phyloP scores from a whole-genome alignment of 2,329 filamentous ascomycete genomes.

The Fusarium napiforme region DNA sequence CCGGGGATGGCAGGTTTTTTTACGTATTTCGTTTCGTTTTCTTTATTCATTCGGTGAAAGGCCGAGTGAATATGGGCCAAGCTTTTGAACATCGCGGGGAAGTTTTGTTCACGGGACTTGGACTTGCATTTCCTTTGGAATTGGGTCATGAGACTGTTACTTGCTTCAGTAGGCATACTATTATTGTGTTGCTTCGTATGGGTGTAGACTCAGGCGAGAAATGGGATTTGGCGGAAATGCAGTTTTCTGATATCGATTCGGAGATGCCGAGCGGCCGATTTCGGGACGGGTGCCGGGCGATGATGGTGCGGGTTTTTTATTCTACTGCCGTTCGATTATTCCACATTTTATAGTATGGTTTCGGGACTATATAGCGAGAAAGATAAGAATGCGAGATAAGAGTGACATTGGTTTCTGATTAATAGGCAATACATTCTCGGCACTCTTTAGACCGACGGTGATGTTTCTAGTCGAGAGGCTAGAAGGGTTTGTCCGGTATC shows the following conservation, averaged over 20 bases:
- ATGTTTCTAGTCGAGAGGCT: not conserved
- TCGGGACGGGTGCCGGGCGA: not conserved
- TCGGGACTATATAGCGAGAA: not conserved
- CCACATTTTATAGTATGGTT: not conserved
- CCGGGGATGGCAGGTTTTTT: slow-evolving; percentile 5
- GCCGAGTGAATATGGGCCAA: not conserved
- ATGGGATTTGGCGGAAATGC: not conserved
- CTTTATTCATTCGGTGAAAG: slow-evolving; percentile 21
- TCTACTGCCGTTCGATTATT: not conserved
- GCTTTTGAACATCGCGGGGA: not conserved
- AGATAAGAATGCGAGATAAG: not conserved
- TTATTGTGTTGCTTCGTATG: not conserved
- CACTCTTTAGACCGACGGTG: not conserved
- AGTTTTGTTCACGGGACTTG: not conserved
- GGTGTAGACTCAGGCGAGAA: not conserved
- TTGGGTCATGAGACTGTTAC: not conserved
- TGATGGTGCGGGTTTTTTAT: not conserved
- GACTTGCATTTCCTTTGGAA: not conserved
- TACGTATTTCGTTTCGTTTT: slow-evolving; percentile 24
- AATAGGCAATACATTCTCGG: not conserved
- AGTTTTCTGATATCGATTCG: not conserved
- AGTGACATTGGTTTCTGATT: not conserved
- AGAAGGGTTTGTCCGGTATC: not conserved
- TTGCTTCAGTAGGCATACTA: no score
- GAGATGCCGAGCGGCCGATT: not conserved